These are phyloP conservation scores for Aegilops tauschii DNA, from an alignment of 176 grass and related monocot genomes.

Conservation along the genomic window DNA sequence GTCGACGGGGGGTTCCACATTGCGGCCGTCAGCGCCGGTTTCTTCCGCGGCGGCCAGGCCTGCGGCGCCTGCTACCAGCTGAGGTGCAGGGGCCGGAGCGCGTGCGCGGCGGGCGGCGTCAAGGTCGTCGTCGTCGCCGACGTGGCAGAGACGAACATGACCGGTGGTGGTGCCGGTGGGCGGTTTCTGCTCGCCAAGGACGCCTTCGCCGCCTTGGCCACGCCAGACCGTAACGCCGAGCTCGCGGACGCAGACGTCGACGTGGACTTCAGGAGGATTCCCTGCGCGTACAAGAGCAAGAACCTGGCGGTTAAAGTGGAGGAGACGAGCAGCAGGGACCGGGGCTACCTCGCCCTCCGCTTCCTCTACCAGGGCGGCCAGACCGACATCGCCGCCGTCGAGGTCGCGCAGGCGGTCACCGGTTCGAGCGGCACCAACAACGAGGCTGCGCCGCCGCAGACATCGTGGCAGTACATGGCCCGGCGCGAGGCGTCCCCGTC, in stretches of 20 bases:
- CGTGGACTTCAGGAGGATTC: slow-evolving; percentile 29
- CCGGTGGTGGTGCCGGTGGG: not conserved
- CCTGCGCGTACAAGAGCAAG: slow-evolving; percentile 45
- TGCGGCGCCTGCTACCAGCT: slow-evolving; percentile 68
- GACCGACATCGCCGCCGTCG: slow-evolving; percentile 65
- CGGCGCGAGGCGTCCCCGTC: not conserved
- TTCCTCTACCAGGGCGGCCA: slow-evolving; percentile 68
- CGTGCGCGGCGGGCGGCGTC: slow-evolving; percentile 45
- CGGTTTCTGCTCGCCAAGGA: slow-evolving; percentile 36
- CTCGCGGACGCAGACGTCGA: not conserved
- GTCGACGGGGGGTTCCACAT: slow-evolving; percentile 3
- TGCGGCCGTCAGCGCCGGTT: slow-evolving; percentile 26
- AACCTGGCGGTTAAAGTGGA: slow-evolving; percentile 43
- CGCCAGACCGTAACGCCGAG: no score
- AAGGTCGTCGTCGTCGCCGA: slow-evolving; percentile 41
- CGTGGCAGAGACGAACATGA: not conserved
- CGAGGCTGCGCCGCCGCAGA: not conserved
- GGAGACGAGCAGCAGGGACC: slow-evolving; percentile 30
- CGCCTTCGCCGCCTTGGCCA: slow-evolving; percentile 48
- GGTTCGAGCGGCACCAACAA: not conserved
- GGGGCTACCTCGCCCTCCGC: slow-evolving; percentile 26
- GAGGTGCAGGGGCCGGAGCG: slow-evolving; percentile 26
- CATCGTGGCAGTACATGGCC: slow-evolving; percentile 36
- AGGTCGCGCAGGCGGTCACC: slow-evolving; percentile 20
- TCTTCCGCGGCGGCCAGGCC: slow-evolving; percentile 35